Evolutionary conservation across 148 eudicot genomes (phyloP).

Genomic region (Silene latifolia): DNA sequence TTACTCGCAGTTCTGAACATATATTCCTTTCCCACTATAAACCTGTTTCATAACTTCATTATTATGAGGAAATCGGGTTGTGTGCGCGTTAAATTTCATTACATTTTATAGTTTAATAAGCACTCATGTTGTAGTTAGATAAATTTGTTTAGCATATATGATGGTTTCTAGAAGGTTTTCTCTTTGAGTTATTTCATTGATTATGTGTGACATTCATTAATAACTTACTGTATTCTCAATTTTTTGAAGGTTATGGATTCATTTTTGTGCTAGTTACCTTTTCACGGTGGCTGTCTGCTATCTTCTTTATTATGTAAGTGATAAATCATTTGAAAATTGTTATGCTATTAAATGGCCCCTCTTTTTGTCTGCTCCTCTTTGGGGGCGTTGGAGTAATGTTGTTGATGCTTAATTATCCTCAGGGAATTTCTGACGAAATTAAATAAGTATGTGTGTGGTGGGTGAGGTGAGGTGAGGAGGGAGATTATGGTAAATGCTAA

Average conservation of each 20-base stretch:
- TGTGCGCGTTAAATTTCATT: neutral
- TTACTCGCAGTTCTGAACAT: neutral
- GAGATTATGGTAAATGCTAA: constrained; percentile 10
- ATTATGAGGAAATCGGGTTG: neutral
- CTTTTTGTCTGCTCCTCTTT: no score
- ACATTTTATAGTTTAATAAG: neutral
- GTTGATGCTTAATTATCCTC: constrained; percentile 3
- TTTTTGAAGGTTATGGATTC: constrained; percentile 83
- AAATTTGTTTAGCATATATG: neutral
- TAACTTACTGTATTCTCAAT: constrained; percentile 19
- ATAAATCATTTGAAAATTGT: neutral
- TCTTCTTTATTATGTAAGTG: constrained; percentile 81
- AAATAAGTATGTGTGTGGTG: neutral
- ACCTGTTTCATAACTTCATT: neutral
- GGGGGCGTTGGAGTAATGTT: no score
- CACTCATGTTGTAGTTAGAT: neutral
- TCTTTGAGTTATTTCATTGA: neutral
- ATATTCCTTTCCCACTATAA: neutral
- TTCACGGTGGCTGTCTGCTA: constrained; percentile 83
- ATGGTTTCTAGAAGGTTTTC: neutral
- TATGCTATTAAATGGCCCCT: neutral
- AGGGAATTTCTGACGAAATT: neutral
- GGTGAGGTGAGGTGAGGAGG: neutral
- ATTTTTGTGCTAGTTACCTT: constrained; percentile 63
- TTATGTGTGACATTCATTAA: neutral